Percentiles rank a stretch among this genome's conserved stretches.
Conservation (phyloP, 176 grass and related monocot genomes). For the Musa troglodytarum region DNA sequence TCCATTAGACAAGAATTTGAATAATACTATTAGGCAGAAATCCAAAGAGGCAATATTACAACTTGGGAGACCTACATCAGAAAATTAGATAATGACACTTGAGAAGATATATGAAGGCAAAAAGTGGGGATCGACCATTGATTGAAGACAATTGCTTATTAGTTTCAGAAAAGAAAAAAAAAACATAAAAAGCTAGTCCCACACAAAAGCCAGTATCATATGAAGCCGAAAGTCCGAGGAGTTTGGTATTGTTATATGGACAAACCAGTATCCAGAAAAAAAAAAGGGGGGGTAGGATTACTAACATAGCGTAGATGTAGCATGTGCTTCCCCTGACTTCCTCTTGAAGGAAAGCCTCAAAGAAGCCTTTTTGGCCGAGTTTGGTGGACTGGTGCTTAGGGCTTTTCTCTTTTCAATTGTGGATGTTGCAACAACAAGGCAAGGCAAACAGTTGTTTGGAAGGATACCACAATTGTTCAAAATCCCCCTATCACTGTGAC, state of each 20-base stretch:
- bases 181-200: background rate
- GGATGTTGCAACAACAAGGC: conserved; percentile 49
- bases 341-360: conserved; percentile 88
- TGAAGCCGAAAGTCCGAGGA: background rate
- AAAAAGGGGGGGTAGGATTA: background rate
- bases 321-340: conserved; percentile 68
- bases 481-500: conserved; percentile 31
- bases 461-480: conserved; percentile 66
- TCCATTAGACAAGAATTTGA: background rate
- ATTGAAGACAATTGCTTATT: background rate
- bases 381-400: conserved; percentile 52
- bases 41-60: background rate
- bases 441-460: conserved; percentile 78
- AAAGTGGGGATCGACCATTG: background rate
- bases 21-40: background rate
- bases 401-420: conserved; percentile 67
- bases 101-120: background rate
- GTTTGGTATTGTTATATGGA: background rate
- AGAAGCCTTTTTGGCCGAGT: conserved; percentile 67
- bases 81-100: background rate
- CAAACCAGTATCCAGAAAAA: background rate
- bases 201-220: background rate
- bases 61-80: background rate
- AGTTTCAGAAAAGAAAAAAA: background rate
- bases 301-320: conserved; percentile 59